A percentile compares a stretch with the other conserved stretches of the same genome.
Conservation (phyloP, 306 rosid genomes). For the Nissolia schottii region DNA sequence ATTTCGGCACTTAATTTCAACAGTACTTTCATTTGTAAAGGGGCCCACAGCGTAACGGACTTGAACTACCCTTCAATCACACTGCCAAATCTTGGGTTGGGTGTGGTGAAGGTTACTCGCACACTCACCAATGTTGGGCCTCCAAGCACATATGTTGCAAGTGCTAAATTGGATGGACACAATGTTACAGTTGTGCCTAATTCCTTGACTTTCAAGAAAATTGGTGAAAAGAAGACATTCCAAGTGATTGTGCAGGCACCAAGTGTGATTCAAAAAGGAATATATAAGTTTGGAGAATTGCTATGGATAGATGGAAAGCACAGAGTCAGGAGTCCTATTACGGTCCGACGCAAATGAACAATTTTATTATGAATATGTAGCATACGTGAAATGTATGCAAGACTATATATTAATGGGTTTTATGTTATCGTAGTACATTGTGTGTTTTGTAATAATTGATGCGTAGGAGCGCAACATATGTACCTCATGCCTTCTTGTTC, state of each 20-base stretch:
- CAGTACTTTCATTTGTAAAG: slow-evolving; percentile 14
- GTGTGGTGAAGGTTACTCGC: slow-evolving; percentile 25
- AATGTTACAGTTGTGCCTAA: slow-evolving; percentile 30
- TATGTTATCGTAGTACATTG: not conserved
- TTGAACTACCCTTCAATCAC: slow-evolving; percentile 64
- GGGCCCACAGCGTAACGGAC: slow-evolving; percentile 25
- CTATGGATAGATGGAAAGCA: slow-evolving; percentile 48
- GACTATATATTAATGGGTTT: not conserved
- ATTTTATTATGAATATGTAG: not conserved
- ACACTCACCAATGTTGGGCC: slow-evolving; percentile 53
- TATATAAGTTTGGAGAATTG: not conserved
- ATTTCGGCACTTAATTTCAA: slow-evolving; percentile 22
- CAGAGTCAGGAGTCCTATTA: slow-evolving; percentile 44
- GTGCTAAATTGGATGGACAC: slow-evolving; percentile 29
- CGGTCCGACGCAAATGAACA: slow-evolving; percentile 6
- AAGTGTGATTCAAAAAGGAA: not conserved
- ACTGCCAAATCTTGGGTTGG: slow-evolving; percentile 22
- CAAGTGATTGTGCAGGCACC: slow-evolving; percentile 24
- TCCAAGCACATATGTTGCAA: slow-evolving; percentile 37
- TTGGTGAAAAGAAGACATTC: slow-evolving; percentile 49
- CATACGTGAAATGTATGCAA: not conserved
- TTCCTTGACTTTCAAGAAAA: slow-evolving; percentile 26
- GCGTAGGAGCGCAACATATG: not conserved
- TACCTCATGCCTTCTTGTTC: not conserved
- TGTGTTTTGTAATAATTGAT: not conserved